A percentile compares a stretch with the other conserved stretches of the same genome.
These are phyloP conservation scores for Alternaria gansuensis DNA, from an alignment of 2,329 filamentous ascomycete species.

Conservation along the genomic window DNA sequence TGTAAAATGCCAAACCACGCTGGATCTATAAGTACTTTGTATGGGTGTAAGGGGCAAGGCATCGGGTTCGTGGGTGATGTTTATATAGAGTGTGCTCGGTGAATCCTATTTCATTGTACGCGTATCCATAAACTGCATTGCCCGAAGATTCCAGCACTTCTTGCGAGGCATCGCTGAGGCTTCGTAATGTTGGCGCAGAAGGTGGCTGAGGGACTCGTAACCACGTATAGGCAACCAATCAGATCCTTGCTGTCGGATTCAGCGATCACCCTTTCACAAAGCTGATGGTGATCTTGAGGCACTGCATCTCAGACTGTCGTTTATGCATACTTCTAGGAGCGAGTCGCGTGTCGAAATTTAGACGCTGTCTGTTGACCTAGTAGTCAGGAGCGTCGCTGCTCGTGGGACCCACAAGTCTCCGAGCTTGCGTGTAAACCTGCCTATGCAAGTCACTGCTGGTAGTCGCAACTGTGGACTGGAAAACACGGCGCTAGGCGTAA, in stretches of 20 bases:
- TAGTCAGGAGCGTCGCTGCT: neutral
- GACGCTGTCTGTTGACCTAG: neutral
- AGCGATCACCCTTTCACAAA: conserved; percentile 1
- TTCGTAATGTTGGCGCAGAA: conserved; percentile 7
- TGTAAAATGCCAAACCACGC: neutral
- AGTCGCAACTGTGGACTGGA: neutral
- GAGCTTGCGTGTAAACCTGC: neutral
- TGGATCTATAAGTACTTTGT: neutral
- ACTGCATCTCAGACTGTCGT: neutral
- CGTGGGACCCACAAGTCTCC: neutral
- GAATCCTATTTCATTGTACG: neutral
- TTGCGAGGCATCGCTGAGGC: conserved; percentile 3
- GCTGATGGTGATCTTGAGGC: conserved; percentile 2
- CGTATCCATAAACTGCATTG: neutral
- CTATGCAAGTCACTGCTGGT: neutral
- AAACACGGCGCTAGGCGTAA: neutral
- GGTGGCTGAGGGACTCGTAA: conserved; percentile 14
- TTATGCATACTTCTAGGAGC: neutral
- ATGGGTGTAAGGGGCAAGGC: neutral
- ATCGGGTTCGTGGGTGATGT: neutral
- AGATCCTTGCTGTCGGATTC: conserved; percentile 1
- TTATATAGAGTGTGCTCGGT: neutral
- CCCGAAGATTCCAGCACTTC: neutral
- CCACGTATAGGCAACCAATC: conserved; percentile 14
- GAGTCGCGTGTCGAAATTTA: neutral